Percentiles rank a stretch among this genome's conserved stretches.
These are phyloP conservation scores for Colletotrichum sp. DNA, from an alignment of 2,329 filamentous ascomycete species.

Conservation along the genomic window DNA sequence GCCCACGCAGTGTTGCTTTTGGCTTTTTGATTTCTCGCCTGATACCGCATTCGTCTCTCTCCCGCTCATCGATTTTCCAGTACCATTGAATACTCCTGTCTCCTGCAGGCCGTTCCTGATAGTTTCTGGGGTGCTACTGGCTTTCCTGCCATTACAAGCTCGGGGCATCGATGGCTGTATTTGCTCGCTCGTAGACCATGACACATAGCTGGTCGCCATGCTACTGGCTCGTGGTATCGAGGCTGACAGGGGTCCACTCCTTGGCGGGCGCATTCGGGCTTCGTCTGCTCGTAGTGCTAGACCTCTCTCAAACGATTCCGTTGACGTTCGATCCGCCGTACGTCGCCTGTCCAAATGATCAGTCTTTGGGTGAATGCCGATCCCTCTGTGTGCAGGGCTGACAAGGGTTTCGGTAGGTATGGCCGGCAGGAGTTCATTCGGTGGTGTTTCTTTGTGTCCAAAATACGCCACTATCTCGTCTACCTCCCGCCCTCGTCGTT, in stretches of 20 bases:
- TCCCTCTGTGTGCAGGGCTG: not conserved
- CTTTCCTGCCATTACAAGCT: not conserved
- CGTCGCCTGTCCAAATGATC: not conserved
- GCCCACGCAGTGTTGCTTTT: not conserved
- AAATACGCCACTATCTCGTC: conserved; percentile 43
- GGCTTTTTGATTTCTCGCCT: not conserved
- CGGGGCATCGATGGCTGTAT: not conserved
- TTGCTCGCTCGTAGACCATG: conserved; percentile 25
- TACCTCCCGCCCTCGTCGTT: conserved; percentile 34
- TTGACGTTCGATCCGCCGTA: not conserved
- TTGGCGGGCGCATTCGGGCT: not conserved
- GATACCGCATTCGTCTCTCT: not conserved
- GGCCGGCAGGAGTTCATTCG: no score
- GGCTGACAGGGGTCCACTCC: not conserved
- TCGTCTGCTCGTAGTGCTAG: not conserved
- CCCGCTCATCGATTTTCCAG: not conserved
- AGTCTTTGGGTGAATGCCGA: not conserved
- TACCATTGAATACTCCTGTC: conserved; percentile 7
- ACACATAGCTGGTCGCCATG: conserved; percentile 21
- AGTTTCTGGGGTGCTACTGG: conserved; percentile 1
- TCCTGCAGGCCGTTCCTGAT: not conserved
- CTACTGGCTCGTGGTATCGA: not conserved
- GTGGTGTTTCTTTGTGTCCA: not conserved
- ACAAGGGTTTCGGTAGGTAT: no score
- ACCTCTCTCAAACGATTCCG: not conserved